phyloP scores from a whole-genome alignment of 1,139 yeast species.

The Meyerozyma sp. region DNA sequence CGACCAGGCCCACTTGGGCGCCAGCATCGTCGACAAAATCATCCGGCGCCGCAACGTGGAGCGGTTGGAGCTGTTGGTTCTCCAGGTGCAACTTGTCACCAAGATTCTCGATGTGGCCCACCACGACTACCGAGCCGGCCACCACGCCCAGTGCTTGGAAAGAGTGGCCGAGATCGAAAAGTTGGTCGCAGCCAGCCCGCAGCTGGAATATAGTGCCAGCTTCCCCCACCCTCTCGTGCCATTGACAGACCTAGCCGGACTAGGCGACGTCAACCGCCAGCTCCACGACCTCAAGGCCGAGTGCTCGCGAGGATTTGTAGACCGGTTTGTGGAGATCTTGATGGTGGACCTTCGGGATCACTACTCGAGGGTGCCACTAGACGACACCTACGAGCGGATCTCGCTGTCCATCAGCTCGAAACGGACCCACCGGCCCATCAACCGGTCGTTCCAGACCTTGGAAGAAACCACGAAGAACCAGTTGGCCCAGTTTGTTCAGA shows the following conservation, averaged over 20 bases:
- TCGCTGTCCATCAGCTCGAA: conserved; percentile 20
- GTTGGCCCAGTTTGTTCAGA: conserved; percentile 44
- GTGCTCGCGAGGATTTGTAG: conserved; percentile 67
- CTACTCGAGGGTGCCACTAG: conserved; percentile 41
- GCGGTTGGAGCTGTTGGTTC: conserved; percentile 54
- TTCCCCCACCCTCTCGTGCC: conserved; percentile 51
- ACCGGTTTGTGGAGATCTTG: conserved; percentile 49
- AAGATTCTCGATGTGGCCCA: conserved; percentile 51
- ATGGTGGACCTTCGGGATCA: conserved; percentile 58
- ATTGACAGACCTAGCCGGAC: conserved; percentile 53
- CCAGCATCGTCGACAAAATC: conserved; percentile 46
- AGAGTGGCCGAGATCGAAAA: conserved; percentile 52
- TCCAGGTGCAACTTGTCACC: conserved; percentile 55
- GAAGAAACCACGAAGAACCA: conserved; percentile 29
- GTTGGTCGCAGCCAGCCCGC: conserved; percentile 28
- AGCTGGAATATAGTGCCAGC: conserved; percentile 5
- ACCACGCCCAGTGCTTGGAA: conserved; percentile 40
- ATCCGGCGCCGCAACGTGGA: conserved; percentile 57
- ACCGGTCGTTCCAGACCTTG: conserved; percentile 29
- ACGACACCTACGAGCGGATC: conserved; percentile 52
- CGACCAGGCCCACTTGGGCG: conserved; percentile 48
- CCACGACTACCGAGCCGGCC: conserved; percentile 36
- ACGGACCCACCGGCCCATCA: conserved; percentile 13
- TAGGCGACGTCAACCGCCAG: conserved; percentile 49
- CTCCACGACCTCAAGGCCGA: conserved; percentile 44